Conservation (phyloP, 108 stramenopile genomes). For the Pseudonitzschia multiseries region DNA sequence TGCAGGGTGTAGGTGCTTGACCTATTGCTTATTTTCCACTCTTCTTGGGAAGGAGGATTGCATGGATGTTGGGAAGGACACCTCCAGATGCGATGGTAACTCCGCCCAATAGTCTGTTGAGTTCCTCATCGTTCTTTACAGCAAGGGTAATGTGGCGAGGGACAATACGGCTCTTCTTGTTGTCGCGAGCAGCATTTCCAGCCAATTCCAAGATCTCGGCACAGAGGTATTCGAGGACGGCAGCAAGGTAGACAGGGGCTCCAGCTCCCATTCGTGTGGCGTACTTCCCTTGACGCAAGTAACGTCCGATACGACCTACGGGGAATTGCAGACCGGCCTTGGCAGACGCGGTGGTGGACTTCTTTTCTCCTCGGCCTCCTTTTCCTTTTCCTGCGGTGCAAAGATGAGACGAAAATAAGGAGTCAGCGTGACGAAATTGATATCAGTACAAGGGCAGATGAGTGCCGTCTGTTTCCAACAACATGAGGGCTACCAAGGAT, state of each 20-base stretch:
- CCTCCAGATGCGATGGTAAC: conserved; percentile 96
- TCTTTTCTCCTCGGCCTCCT: conserved; percentile 82
- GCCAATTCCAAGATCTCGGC: conserved; percentile 96
- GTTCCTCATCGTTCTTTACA: conserved; percentile 93
- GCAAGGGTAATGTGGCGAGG: conserved; percentile 96
- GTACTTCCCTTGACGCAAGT: conserved; percentile 93
- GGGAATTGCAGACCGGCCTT: conserved; percentile 99
- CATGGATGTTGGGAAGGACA: conserved; percentile 98
- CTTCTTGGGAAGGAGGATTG: conserved; percentile 93
- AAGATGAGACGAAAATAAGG: too few species aligned
- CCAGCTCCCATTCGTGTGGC: conserved; percentile 93
- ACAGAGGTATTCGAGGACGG: conserved; percentile 93
- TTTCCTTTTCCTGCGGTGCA: conserved; percentile 3
- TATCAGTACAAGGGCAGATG: too few species aligned
- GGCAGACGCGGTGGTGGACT: conserved; percentile 78
- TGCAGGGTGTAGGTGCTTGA: neutral
- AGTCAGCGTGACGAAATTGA: too few species aligned
- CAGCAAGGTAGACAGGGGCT: conserved; percentile 97
- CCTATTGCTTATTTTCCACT: conserved; percentile 34
- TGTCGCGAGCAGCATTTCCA: conserved; percentile 96
- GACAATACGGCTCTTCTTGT: conserved; percentile 94
- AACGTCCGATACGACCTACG: conserved; percentile 94
- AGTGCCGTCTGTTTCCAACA: too few species aligned
- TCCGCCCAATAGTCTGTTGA: conserved; percentile 91
- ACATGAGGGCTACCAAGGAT: too few species aligned